Base-by-base conservation (phyloP, 2,329 filamentous ascomycete species). In the Arthroderma sp. region DNA sequence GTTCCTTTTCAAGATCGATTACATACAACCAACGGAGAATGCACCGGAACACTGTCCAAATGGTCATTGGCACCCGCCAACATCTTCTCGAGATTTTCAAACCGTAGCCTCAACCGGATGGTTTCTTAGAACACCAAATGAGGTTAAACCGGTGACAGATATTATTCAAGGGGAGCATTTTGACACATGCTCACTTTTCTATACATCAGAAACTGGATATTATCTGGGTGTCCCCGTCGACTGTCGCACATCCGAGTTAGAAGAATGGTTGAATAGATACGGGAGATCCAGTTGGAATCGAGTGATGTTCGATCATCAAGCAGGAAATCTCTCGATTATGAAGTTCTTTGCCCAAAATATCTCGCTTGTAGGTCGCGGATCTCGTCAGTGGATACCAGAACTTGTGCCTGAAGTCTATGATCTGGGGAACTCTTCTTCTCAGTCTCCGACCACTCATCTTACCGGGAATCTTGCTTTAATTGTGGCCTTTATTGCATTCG, bases 401-500 rank as follows among this genome's bases (percentile, higher is more conserved):
- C 50, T 58, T n/a, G 36, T 58, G 3, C 55, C 53, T 30, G 4
- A 22, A 4, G 32, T 44, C 7, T 55, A 54, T 27, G 36, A 53
- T 6, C 15, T 40, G 3, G 44, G 45, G 11, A 28, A 43, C 7
- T 27, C 43, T 6, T 37, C 42, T 27, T 28, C 38, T 15, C 8
- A 6, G 30, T 5, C 28, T n/a, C 11, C 36, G 2, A 15, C 11
- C 5, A 49, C 48, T 4, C 48, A 44, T 32, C 45, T 54, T 39
- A 46, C 45, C 6, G 55, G 56, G 11, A 40, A 48, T 9, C 45
- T 58, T 2, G 30, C 53, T 3, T 36, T 58, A 2, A 46, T 58
- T 5, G 37, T 57, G 27, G 53, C 48, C 4, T 48, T 58, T 29
- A 50, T 51, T 27, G 54, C 52, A 6, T 56, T 56, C 39, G 50